Percentiles rank a stretch among this genome's conserved stretches.
Evolutionary conservation across 2,329 filamentous ascomycete species (phyloP).

Genomic region (Trichoderma atroviride): DNA sequence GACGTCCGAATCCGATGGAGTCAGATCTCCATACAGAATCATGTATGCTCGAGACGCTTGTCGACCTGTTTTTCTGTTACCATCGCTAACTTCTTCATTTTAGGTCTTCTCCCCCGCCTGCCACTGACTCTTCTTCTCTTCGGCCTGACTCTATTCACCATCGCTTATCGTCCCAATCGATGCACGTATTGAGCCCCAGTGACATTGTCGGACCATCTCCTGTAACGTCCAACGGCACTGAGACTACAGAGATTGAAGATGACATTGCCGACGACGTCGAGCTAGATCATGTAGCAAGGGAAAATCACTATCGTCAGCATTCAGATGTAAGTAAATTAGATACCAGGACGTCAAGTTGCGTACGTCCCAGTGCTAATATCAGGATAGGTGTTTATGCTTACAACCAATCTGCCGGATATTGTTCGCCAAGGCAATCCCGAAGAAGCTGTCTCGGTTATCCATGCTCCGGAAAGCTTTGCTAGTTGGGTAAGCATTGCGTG

Average conservation of each 20-base stretch:
- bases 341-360: not conserved
- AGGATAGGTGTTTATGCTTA: constrained; percentile 53
- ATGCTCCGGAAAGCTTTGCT: constrained; percentile 81
- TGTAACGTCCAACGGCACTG: constrained; percentile 82
- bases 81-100: constrained; percentile 7
- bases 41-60: constrained; percentile 48
- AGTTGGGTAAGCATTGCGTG: constrained; percentile 66
- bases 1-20: constrained; percentile 55
- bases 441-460: constrained; percentile 86
- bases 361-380: constrained; percentile 26
- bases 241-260: constrained; percentile 82
- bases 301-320: constrained; percentile 29
- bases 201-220: constrained; percentile 79
- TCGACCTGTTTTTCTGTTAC: not conserved
- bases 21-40: constrained; percentile 53
- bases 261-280: constrained; percentile 66
- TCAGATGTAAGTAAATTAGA: constrained; percentile 37
- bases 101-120: constrained; percentile 43
- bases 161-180: constrained; percentile 52
- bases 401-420: constrained; percentile 60
- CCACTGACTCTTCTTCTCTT: constrained; percentile 51
- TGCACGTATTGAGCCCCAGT: constrained; percentile 64
- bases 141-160: constrained; percentile 54
- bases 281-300: constrained; percentile 32
- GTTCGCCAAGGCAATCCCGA: constrained; percentile 66